Evolutionary conservation across 768 basidiomycete genomes (phyloP).

Genomic region (Cystofilobasidium macerans): DNA sequence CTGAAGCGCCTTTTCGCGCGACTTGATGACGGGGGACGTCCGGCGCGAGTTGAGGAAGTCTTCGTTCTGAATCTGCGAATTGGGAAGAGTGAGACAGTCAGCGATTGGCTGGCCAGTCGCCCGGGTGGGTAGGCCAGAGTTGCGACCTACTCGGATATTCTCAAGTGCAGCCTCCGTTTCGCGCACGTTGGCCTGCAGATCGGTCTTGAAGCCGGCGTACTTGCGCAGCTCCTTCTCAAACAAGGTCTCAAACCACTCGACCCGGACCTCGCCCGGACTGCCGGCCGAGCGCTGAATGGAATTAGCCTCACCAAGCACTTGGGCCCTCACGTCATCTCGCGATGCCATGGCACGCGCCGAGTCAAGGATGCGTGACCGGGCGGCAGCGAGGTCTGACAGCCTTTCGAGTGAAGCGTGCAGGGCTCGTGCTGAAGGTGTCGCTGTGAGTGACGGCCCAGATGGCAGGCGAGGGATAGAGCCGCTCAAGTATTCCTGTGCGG

Average conservation of each 20-base stretch:
- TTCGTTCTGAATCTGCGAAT: slow-evolving; percentile 53
- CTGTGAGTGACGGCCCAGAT: slow-evolving; percentile 32
- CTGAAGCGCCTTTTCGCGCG: slow-evolving; percentile 69
- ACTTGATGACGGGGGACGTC: slow-evolving; percentile 65
- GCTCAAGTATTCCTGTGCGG: slow-evolving; percentile 32
- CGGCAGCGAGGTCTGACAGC: slow-evolving; percentile 58
- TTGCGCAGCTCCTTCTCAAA: slow-evolving; percentile 67
- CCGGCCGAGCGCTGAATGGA: slow-evolving; percentile 49
- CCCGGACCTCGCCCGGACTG: slow-evolving; percentile 49
- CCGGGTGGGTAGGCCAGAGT: too few relatives aligned
- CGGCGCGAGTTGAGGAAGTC: slow-evolving; percentile 63
- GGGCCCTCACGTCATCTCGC: slow-evolving; percentile 61
- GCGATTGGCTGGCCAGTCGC: background rate
- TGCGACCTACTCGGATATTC: slow-evolving; percentile 52
- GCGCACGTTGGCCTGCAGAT: slow-evolving; percentile 49
- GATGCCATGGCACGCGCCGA: slow-evolving; percentile 54
- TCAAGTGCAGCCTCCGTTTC: slow-evolving; percentile 58
- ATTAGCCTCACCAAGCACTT: slow-evolving; percentile 55
- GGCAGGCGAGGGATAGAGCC: slow-evolving; percentile 43
- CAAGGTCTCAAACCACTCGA: slow-evolving; percentile 78
- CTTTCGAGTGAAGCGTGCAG: slow-evolving; percentile 66
- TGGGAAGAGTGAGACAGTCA: slow-evolving; percentile 2
- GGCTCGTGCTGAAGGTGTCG: slow-evolving; percentile 45
- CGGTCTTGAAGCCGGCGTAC: slow-evolving; percentile 55
- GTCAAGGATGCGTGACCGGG: slow-evolving; percentile 52